phyloP scores from a whole-genome alignment of 805 yeast species.

The Candida lessepsii region DNA sequence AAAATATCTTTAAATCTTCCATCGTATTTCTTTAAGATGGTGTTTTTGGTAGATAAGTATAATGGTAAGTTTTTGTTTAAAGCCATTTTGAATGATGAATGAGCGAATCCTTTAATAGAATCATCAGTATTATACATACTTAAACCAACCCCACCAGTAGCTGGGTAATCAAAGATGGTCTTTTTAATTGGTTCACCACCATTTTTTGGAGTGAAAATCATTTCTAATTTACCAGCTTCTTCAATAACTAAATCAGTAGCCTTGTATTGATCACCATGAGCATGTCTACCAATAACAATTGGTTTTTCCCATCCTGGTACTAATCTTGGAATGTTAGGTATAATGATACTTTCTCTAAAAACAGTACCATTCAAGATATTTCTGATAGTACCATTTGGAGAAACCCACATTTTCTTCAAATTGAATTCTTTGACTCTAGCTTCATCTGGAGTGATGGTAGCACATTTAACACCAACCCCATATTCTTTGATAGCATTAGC shows the following conservation, averaged over 20 bases:
- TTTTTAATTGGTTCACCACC: conserved; percentile 49
- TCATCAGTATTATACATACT: conserved; percentile 85
- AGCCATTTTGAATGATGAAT: conserved; percentile 76
- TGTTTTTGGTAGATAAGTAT: conserved; percentile 73
- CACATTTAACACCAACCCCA: conserved; percentile 83
- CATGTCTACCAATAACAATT: conserved; percentile 83
- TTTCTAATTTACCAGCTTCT: conserved; percentile 63
- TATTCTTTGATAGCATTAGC: conserved; percentile 72
- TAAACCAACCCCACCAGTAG: conserved; percentile 75
- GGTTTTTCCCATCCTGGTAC: conserved; percentile 82
- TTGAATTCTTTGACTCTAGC: conserved; percentile 72
- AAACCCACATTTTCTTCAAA: conserved; percentile 79
- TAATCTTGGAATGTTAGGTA: conserved; percentile 72
- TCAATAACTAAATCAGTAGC: conserved; percentile 72
- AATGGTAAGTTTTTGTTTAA: conserved; percentile 60
- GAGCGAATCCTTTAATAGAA: conserved; percentile 75
- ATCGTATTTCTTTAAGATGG: conserved; percentile 78
- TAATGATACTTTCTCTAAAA: conserved; percentile 80
- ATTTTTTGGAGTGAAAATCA: conserved; percentile 63
- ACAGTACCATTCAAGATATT: conserved; percentile 82
- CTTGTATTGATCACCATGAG: conserved; percentile 81
- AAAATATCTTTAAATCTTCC: conserved; percentile 82
- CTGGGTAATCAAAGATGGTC: conserved; percentile 62
- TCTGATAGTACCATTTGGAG: conserved; percentile 84
- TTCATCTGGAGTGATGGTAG: conserved; percentile 84